Evolutionary conservation across 768 basidiomycete genomes (phyloP), one percentile per base, ranked within the genome.

Genomic region (Podaxis sp.): DNA sequence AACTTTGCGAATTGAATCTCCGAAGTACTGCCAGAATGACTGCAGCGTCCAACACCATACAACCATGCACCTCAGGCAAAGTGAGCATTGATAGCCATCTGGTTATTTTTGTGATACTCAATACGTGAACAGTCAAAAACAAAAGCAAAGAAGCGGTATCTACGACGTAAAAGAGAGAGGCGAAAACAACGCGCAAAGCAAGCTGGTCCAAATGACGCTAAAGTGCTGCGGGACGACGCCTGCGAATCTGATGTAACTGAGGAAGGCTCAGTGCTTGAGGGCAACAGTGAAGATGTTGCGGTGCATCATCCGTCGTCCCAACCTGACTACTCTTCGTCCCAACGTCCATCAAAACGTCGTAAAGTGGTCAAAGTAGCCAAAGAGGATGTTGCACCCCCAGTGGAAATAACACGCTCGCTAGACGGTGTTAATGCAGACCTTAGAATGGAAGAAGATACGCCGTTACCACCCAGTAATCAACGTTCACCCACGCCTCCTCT

Each of bases 101-200:
- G 16, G n/a, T n/a, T n/a, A 18, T 44, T 44, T 44, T 18, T 7
- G 18, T 44, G 42, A 1, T 18, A 32, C 47, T 61, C 1, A 61
- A 7, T n/a, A 44, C 1, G 27, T 62, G 36, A 38, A 36, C 61
- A 73, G 70, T 61, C 62, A 55, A 73, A 70, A 66, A 71, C 72
- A 1, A 71, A 71, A 59, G 68, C 72, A 10, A 73, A 73, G 51
- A 64, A 69, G 55, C 63, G 72, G 18, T 73, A 73, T 50, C 61
- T 73, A 23, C 71, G 69, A 46, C 65, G 66, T 46, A 73, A 73
- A 65, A 73, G 69, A 50, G 72, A 71, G 59, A 65, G 69, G n/a
- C 65, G 68, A 64, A 73, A 71, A 62, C 62, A 64, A 11, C 66
- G 61, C 37, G 47, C 64, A 18, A 69, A 66, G 44, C 59, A 51